Base-by-base conservation (phyloP, 768 basidiomycete species). In the Suillus sp. region DNA sequence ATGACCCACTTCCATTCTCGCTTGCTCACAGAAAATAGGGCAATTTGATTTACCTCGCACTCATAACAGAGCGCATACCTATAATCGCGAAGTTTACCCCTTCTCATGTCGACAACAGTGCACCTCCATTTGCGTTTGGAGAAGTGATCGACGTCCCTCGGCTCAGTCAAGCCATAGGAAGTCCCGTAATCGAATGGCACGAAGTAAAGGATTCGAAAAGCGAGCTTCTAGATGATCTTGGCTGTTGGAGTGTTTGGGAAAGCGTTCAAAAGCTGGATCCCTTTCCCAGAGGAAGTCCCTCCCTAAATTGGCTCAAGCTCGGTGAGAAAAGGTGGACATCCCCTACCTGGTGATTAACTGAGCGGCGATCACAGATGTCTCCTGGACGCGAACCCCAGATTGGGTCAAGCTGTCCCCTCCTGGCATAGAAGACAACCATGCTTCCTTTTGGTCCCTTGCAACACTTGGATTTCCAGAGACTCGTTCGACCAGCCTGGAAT, bases 101-200 rank as follows among this genome's bases (percentile, higher is more conserved):
- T 0, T 82, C 84, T 13, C 86, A 88, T 64, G 78, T 88, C 43
- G 81, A 81, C 47, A 75, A 74, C 6, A 72, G 75, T 42, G 81
- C 81, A n/a, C 80, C 80, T 14, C 77, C 81, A 16, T 80, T 87
- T 48, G 74, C 83, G 25, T 87, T 89, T 66, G 81, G 86, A 25
- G 80, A 85, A 34, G 81, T 89, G 1, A 88, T 88, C 66, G 86
- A 90, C 67, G 73, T 88, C 51, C 80, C 82, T 1, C 78, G 83
- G 11, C 78, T 88, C 6, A 75, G 80, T 35, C 71, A 77, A 58
- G 69, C 71, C 14, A 69, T 88, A 27, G 76, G 78, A 22, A 74
- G 68, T 45, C 83, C 86, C 0, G 69, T 90, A 14, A 69, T 89
- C 5, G 87, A 90, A 72, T 90, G 87, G 87, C 78, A 81, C 50